Conservation (phyloP, 2,329 filamentous ascomycete species). For the Rutstroemia sp. region DNA sequence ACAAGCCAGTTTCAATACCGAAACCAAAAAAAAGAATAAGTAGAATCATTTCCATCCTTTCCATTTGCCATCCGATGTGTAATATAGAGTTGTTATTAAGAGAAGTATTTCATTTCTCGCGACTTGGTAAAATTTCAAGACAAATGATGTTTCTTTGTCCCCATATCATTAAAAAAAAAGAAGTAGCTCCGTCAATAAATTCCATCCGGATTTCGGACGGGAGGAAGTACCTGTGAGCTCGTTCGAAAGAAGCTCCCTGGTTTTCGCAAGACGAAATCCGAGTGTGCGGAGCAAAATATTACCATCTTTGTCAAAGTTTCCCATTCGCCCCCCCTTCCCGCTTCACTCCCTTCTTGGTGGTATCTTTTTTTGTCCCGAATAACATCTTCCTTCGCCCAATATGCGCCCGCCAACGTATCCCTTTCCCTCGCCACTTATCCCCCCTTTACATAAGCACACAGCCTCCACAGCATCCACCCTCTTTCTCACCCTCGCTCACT, state of each 20-base stretch:
- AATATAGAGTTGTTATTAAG: background rate
- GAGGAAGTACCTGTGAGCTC: background rate
- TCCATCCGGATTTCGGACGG: background rate
- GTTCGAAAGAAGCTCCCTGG: too few species aligned
- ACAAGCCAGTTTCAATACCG: too few species aligned
- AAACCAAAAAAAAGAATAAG: background rate
- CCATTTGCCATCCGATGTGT: too few species aligned
- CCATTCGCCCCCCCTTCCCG: background rate
- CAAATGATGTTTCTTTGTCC: background rate
- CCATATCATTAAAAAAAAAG: background rate
- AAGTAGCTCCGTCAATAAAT: background rate
- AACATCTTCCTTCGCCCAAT: slow-evolving; percentile 1
- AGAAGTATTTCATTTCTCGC: background rate
- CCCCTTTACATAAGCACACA: slow-evolving; percentile 75
- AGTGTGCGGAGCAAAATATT: background rate
- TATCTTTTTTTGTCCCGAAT: slow-evolving; percentile 7
- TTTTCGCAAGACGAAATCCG: background rate
- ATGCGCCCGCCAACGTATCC: background rate
- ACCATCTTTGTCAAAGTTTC: background rate
- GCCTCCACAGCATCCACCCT: slow-evolving; percentile 70
- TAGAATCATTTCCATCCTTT: background rate
- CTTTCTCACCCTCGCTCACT: slow-evolving; percentile 60
- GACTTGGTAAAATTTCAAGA: background rate
- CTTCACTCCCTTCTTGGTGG: background rate
- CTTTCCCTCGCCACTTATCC: background rate